These are phyloP conservation scores for Beauveria scarabaeidicola DNA, from an alignment of 2,329 filamentous ascomycete genomes.

Conservation along the genomic window DNA sequence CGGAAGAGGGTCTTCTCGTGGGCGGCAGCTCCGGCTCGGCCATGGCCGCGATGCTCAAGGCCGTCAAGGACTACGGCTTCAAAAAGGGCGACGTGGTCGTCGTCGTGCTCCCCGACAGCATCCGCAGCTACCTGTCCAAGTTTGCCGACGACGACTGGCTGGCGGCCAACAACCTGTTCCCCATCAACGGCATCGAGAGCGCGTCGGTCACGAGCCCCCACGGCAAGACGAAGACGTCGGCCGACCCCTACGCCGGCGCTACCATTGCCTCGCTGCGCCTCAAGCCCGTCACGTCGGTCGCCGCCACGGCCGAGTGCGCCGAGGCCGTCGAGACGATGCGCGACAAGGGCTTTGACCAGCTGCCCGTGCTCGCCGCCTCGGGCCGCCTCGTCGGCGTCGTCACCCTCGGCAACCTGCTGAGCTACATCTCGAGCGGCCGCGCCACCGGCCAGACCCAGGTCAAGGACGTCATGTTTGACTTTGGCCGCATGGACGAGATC, in stretches of 20 bases:
- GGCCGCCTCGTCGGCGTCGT: conserved; percentile 80
- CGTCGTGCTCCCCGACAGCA: conserved; percentile 88
- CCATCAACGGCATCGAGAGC: conserved; percentile 45
- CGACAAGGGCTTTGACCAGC: conserved; percentile 95
- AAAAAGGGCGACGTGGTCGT: conserved; percentile 81
- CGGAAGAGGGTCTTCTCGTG: conserved; percentile 88
- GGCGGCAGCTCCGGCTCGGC: conserved; percentile 92
- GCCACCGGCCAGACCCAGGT: conserved; percentile 67
- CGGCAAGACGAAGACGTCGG: conserved; percentile 28
- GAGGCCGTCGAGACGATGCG: conserved; percentile 97
- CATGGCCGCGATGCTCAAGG: conserved; percentile 71
- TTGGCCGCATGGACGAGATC: conserved; percentile 76
- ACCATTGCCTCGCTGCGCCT: conserved; percentile 77
- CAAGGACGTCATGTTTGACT: conserved; percentile 93
- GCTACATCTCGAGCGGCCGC: conserved; percentile 77
- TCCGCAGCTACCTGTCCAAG: conserved; percentile 94
- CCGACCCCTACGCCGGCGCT: conserved; percentile 66
- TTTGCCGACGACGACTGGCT: conserved; percentile 99
- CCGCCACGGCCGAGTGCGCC: conserved; percentile 61
- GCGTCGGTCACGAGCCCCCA: conserved; percentile 30
- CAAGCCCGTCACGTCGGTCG: conserved; percentile 86
- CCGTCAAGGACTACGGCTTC: conserved; percentile 67
- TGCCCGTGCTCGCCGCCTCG: conserved; percentile 72
- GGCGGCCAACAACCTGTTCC: conserved; percentile 85
- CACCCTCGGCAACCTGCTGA: conserved; percentile 88